Conservation (phyloP, 179 eudicot genomes). For the Amaranthus tricolor region DNA sequence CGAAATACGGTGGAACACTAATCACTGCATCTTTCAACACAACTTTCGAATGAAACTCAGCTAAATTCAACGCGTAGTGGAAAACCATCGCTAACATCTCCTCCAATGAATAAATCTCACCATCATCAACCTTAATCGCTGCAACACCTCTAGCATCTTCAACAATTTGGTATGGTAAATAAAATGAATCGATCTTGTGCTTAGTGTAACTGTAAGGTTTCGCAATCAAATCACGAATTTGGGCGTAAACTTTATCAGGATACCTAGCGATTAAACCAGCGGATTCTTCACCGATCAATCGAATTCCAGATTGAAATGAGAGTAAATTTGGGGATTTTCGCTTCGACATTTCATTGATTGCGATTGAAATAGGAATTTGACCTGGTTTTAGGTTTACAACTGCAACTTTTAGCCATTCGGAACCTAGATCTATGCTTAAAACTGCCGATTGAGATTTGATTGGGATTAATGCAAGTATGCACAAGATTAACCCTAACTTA, state of each 20-base stretch:
- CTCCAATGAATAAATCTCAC: constrained; percentile 66
- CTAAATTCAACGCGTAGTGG: constrained; percentile 53
- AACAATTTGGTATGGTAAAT: constrained; percentile 54
- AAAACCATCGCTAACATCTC: constrained; percentile 81
- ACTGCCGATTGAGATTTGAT: constrained; percentile 57
- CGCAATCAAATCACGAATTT: constrained; percentile 59
- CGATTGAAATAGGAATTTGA: constrained; percentile 78
- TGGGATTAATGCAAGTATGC: constrained; percentile 32
- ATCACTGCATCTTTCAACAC: constrained; percentile 68
- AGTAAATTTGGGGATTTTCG: constrained; percentile 78
- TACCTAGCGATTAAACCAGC: constrained; percentile 70
- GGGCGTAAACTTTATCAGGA: constrained; percentile 71
- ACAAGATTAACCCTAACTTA: constrained; percentile 32
- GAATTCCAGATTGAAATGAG: constrained; percentile 60
- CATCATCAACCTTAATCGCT: constrained; percentile 58
- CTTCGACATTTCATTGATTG: constrained; percentile 95
- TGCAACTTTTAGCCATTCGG: constrained; percentile 93
- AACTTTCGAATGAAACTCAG: constrained; percentile 68
- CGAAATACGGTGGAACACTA: neutral
- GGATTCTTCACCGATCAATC: constrained; percentile 88
- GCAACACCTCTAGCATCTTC: constrained; percentile 56
- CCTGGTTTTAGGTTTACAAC: constrained; percentile 91
- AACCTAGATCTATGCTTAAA: constrained; percentile 87
- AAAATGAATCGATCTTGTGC: constrained; percentile 34
- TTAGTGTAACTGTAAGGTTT: constrained; percentile 45